Evolutionary conservation across 1,139 yeast species (phyloP), one percentile per base, ranked within the genome.

Genomic region (Magnusiomyces sp.): DNA sequence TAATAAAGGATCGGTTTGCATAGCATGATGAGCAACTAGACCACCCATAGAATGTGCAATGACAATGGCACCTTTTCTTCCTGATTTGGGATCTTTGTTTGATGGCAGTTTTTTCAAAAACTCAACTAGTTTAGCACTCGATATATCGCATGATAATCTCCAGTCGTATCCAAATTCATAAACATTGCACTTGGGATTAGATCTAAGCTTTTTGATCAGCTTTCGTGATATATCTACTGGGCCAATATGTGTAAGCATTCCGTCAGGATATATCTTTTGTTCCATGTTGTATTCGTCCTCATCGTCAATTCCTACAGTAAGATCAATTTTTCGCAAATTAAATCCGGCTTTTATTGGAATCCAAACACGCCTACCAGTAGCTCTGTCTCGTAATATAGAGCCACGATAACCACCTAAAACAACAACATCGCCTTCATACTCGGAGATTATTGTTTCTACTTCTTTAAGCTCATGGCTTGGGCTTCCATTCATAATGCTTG

Each of bases 11-110:
- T 80, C 75, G 45, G 70, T 69, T 52, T 83, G 85, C 72, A 89
- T 70, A 0, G 86, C 85, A 50, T 83, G 83, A 60, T 87, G 95
- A 0, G 95, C 80, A 19, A 89, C 75, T 20, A 89, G 62, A 0
- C 97, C 97, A 47, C 97, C 97, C 96, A 89, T 88, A 0, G 95
- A 87, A 65, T 89, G 97, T 0, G 94, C 94, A 50, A 89, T 79
- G 0, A 89, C 80, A 29, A 82, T 68, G 0, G 82, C 74, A 2
- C 85, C 86, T 55, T 76, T 75, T 33, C 59, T 55, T 7, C 54
- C 59, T 3, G 45, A 46, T 6, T 61, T 60, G 14, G 64, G 63
- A 40, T 57, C 58, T 46, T 60, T 62, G 58, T 64, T 66, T 7
- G 76, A 72, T 55, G 72, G 69, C 20, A 80, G 66, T 5, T 69